A percentile compares a stretch with the other conserved stretches of the same genome.
phyloP scores from a whole-genome alignment of 176 grass and related monocot genomes.

The Cenchrus fungigraminus region DNA sequence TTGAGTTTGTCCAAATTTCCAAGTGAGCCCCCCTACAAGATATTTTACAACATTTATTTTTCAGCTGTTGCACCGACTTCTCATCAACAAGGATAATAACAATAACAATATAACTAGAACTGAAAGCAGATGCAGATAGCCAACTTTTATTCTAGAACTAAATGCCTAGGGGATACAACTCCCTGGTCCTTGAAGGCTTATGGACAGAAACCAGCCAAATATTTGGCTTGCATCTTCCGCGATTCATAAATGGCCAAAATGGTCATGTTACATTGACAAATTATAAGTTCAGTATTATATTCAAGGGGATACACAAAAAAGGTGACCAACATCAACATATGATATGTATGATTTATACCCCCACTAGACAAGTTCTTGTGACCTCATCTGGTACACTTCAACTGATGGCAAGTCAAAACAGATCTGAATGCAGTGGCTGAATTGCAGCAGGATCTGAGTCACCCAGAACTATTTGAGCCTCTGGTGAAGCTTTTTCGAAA shows the following conservation, averaged over 20 bases:
- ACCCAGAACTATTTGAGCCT: neutral
- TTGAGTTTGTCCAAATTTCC: neutral
- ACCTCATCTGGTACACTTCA: neutral
- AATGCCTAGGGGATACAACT: neutral
- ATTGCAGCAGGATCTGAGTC: neutral
- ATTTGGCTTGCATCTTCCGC: neutral
- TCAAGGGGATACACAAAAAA: neutral
- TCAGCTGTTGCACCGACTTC: neutral
- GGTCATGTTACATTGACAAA: neutral
- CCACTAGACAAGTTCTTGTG: neutral
- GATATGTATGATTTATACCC: neutral
- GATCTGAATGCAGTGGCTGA: slow-evolving; percentile 4
- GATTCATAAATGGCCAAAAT: neutral
- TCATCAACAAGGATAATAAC: neutral
- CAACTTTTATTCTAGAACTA: neutral
- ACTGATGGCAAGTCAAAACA: neutral
- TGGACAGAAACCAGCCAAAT: neutral
- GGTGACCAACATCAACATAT: neutral
- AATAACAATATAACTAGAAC: neutral
- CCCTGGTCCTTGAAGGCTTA: neutral
- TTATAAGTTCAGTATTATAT: neutral
- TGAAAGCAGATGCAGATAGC: neutral
- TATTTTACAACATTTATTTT: neutral
- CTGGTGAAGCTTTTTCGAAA: neutral
- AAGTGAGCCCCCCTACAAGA: neutral